Conservation (phyloP, 225 moss, liverwort and hornwort genomes). For the Asterella californica region DNA sequence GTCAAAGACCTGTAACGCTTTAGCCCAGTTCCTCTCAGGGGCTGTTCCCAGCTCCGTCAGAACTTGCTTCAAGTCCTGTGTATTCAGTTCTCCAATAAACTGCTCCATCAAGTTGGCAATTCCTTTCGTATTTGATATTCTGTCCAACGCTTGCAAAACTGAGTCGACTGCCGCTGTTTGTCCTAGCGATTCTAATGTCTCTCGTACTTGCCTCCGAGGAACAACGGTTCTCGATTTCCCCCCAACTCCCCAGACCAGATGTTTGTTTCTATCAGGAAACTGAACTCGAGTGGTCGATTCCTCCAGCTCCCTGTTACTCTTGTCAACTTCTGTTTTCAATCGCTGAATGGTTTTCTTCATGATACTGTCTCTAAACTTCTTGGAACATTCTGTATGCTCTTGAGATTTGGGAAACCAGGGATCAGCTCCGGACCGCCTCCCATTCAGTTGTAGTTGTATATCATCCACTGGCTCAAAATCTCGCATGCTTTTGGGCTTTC, state of each 20-base stretch:
- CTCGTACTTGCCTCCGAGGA: slow-evolving; percentile 31
- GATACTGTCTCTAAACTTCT: slow-evolving; percentile 12
- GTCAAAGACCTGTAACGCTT: slow-evolving; percentile 71
- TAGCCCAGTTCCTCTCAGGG: slow-evolving; percentile 55
- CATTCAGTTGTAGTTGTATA: not conserved
- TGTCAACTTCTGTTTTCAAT: slow-evolving; percentile 2
- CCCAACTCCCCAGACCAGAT: slow-evolving; percentile 22
- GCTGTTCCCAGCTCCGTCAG: slow-evolving; percentile 65
- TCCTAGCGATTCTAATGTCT: not conserved
- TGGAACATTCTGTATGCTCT: slow-evolving; percentile 16
- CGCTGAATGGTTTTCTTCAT: slow-evolving; percentile 12
- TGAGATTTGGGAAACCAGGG: slow-evolving; percentile 19
- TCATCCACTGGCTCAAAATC: slow-evolving; percentile 5
- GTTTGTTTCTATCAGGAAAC: not conserved
- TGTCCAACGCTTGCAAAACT: slow-evolving; percentile 62
- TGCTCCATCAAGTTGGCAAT: slow-evolving; percentile 64
- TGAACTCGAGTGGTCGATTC: not conserved
- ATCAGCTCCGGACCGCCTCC: slow-evolving; percentile 22
- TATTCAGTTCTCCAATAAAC: slow-evolving; percentile 58
- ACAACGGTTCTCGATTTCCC: slow-evolving; percentile 31
- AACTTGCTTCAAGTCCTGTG: slow-evolving; percentile 74
- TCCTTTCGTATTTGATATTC: slow-evolving; percentile 52
- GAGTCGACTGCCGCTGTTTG: slow-evolving; percentile 24
- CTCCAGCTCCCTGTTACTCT: slow-evolving; percentile 9
- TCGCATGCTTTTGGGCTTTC: slow-evolving; percentile 7